Percentiles rank a stretch among this genome's conserved stretches.
Evolutionary conservation across 441 rosid species (phyloP).

Genomic region (Arabidopsis lyrata): DNA sequence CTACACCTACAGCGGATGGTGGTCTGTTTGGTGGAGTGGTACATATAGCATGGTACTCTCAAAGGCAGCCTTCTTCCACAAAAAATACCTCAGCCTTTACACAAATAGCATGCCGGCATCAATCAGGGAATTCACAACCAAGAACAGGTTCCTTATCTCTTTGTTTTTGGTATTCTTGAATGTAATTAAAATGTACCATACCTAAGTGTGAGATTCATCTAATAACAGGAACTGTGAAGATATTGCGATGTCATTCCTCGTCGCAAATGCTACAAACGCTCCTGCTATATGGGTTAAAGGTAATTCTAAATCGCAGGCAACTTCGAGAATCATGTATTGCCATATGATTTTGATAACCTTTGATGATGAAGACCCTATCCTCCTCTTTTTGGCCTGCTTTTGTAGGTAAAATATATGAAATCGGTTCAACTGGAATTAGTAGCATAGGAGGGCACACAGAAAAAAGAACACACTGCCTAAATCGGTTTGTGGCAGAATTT

Average conservation of each 20-base stretch:
- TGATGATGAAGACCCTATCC: neutral
- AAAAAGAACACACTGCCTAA: conserved; percentile 72
- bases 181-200: conserved; percentile 1
- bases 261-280: conserved; percentile 82
- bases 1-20: conserved; percentile 88
- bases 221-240: conserved; percentile 91
- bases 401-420: conserved; percentile 85
- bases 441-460: conserved; percentile 88
- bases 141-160: conserved; percentile 64
- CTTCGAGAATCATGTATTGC: neutral
- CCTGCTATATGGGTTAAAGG: conserved; percentile 98
- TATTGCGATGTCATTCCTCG: conserved; percentile 96
- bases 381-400: neutral
- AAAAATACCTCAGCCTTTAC: conserved; percentile 78
- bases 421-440: conserved; percentile 92
- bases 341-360: conserved; percentile 4
- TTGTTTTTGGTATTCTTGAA: conserved; percentile 1
- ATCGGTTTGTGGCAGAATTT: conserved; percentile 73
- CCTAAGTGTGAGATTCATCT: conserved; percentile 37
- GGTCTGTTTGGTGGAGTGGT: conserved; percentile 99
- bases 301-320: conserved; percentile 31
- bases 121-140: conserved; percentile 65
- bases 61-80: conserved; percentile 97
- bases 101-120: conserved; percentile 83
- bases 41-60: conserved; percentile 94